Evolutionary conservation across 2,329 filamentous ascomycete species (phyloP).

Genomic region (Plenodomus biglobosus): DNA sequence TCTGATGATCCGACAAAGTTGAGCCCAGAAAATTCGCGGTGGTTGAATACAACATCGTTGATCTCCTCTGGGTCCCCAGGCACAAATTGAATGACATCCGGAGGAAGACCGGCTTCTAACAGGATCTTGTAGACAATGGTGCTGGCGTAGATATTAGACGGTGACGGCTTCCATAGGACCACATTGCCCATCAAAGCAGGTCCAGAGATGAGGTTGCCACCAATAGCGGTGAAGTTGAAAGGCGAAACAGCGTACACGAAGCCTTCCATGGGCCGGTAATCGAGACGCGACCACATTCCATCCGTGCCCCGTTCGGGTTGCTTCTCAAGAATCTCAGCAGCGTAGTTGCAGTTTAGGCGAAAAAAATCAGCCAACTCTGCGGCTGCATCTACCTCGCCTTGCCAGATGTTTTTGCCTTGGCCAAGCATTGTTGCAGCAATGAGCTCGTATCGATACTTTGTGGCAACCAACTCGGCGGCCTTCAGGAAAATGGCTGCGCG

Average conservation of each 20-base stretch:
- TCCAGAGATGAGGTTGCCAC: conserved; percentile 76
- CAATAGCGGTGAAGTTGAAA: conserved; percentile 96
- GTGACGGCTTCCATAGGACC: conserved; percentile 91
- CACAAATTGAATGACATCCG: conserved; percentile 87
- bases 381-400: conserved; percentile 92
- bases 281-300: conserved; percentile 82
- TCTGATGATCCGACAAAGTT: conserved; percentile 91
- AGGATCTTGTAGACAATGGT: conserved; percentile 87
- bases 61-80: conserved; percentile 82
- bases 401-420: conserved; percentile 97
- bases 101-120: conserved; percentile 84
- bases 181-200: conserved; percentile 91
- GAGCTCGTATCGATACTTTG: conserved; percentile 91
- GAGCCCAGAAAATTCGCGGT: conserved; percentile 80
- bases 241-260: conserved; percentile 92
- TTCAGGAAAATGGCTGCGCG: conserved; percentile 91
- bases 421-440: conserved; percentile 95
- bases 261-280: conserved; percentile 85
- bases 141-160: conserved; percentile 79
- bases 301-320: conserved; percentile 79
- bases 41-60: conserved; percentile 72
- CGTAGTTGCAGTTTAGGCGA: conserved; percentile 87
- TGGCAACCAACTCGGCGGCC: conserved; percentile 83
- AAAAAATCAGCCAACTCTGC: conserved; percentile 91
- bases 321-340: conserved; percentile 81